Evolutionary conservation across 2,329 filamentous ascomycete species (phyloP).

Genomic region (Tolypocladium amazonense): DNA sequence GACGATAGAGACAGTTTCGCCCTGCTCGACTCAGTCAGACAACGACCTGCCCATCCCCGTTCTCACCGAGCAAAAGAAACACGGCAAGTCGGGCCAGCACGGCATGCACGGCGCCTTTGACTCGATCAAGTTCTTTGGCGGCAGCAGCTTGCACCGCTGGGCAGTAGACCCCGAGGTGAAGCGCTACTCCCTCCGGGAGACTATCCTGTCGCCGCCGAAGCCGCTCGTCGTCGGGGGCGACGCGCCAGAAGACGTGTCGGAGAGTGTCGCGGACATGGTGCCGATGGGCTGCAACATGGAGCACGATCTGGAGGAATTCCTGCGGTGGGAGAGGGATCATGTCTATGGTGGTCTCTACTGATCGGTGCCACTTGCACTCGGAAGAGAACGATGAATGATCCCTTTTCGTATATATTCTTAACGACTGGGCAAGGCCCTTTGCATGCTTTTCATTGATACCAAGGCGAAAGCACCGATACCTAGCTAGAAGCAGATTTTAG

Average conservation of each 20-base stretch:
- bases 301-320: constrained; percentile 47
- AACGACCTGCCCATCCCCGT: constrained; percentile 28
- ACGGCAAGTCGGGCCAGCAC: constrained; percentile 11
- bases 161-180: background rate
- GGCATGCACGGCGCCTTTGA: constrained; percentile 9
- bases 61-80: constrained; percentile 19
- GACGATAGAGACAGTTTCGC: constrained; percentile 14
- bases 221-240: constrained; percentile 30
- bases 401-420: background rate
- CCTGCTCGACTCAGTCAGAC: constrained; percentile 19
- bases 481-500: background rate
- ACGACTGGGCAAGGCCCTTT: background rate
- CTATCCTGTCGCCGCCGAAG: constrained; percentile 23
- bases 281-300: constrained; percentile 52
- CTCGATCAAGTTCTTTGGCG: constrained; percentile 20
- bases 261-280: constrained; percentile 24
- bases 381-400: background rate
- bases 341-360: constrained; percentile 24
- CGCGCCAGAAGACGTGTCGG: constrained; percentile 8
- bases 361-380: background rate
- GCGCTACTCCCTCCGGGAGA: background rate
- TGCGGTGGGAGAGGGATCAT: constrained; percentile 46
- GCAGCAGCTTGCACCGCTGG: constrained; percentile 1
- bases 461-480: background rate
- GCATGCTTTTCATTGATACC: background rate